A percentile compares a stretch with the other conserved stretches of the same genome.
Evolutionary conservation across 164 flowering plant genomes (phyloP).

Genomic region (Brasenia schreberi): DNA sequence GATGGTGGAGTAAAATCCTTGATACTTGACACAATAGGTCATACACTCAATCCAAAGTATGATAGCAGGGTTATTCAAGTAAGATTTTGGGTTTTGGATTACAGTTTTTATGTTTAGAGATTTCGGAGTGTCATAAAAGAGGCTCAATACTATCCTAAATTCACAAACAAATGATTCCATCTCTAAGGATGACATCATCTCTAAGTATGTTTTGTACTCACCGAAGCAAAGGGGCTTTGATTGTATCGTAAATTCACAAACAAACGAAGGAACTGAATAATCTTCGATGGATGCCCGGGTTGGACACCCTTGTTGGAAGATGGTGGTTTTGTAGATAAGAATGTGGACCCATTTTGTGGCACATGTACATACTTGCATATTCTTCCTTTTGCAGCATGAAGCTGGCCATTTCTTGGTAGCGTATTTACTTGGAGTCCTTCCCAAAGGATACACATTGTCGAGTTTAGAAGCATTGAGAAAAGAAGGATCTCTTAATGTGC

Average conservation of each 20-base stretch:
- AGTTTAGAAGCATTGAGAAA: conserved; percentile 69
- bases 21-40: conserved; percentile 79
- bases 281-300: too few relatives aligned
- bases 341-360: neutral
- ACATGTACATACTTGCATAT: neutral
- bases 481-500: conserved; percentile 90
- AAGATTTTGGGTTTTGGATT: conserved; percentile 8
- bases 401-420: conserved; percentile 95
- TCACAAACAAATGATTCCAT: neutral
- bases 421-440: conserved; percentile 85
- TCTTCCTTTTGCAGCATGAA: conserved; percentile 60
- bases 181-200: neutral
- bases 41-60: conserved; percentile 56
- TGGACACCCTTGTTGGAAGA: neutral
- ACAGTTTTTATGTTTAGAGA: neutral
- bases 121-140: neutral
- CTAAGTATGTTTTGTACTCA: neutral
- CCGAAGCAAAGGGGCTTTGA: neutral
- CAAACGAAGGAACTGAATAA: neutral
- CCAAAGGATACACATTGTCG: conserved; percentile 62
- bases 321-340: neutral
- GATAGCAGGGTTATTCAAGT: conserved; percentile 74
- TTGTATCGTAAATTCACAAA: neutral
- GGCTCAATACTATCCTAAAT: neutral
- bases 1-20: conserved; percentile 62